Percentiles rank a stretch among this genome's conserved stretches.
Evolutionary conservation across 345 rosid species (phyloP).

Genomic region (Syzygium aromaticum): DNA sequence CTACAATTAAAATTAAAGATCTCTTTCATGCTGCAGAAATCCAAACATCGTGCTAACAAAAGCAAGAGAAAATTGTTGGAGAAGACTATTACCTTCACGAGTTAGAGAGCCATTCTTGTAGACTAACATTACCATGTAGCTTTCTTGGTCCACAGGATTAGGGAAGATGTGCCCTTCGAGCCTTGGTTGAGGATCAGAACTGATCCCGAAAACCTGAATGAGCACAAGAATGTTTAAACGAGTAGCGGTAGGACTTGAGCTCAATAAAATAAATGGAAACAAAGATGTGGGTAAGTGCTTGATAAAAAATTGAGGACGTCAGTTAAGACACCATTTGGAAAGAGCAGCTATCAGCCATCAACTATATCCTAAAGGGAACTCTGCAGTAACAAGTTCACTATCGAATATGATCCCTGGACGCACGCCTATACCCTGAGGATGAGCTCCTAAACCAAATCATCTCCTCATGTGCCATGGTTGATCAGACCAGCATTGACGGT

Average conservation of each 20-base stretch:
- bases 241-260: neutral
- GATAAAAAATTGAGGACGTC: neutral
- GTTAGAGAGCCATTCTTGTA: conserved; percentile 91
- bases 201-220: conserved; percentile 77
- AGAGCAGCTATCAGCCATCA: neutral
- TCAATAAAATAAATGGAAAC: neutral
- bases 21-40: neutral
- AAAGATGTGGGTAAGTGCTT: neutral
- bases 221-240: neutral
- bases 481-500: neutral
- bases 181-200: conserved; percentile 60
- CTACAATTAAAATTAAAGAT: conserved; percentile 14
- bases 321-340: neutral
- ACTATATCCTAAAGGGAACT: neutral
- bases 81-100: conserved; percentile 58
- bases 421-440: neutral
- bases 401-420: neutral
- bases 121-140: conserved; percentile 88
- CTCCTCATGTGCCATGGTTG: neutral
- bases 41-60: neutral
- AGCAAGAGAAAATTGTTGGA: neutral
- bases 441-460: neutral
- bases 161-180: conserved; percentile 91
- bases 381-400: neutral
- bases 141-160: conserved; percentile 79